These are phyloP conservation scores for Peronosclerospora sorghi DNA, from an alignment of 352 stramenopile species.

Conservation along the genomic window DNA sequence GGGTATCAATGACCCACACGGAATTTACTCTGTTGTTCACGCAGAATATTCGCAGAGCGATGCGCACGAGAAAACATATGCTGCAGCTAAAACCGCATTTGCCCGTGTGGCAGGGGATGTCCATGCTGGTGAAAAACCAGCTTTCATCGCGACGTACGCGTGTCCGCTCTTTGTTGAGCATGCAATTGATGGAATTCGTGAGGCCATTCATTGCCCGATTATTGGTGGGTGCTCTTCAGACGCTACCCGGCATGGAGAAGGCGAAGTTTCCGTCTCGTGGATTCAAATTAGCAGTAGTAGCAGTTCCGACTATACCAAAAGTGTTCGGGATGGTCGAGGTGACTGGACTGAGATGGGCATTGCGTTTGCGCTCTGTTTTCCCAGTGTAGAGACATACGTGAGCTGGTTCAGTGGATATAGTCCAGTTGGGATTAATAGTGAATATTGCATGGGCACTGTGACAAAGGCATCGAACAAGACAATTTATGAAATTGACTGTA, in stretches of 20 bases:
- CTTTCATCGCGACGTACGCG: conserved; percentile 72
- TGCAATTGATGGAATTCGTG: conserved; percentile 71
- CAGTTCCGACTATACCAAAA: conserved; percentile 71
- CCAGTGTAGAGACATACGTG: conserved; percentile 79
- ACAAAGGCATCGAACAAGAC: conserved; percentile 80
- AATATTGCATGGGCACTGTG: conserved; percentile 79
- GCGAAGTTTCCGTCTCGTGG: conserved; percentile 60
- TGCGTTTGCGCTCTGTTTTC: conserved; percentile 73
- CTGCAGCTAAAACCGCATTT: conserved; percentile 55
- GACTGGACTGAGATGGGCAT: conserved; percentile 76
- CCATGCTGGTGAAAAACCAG: conserved; percentile 56
- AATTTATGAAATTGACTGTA: conserved; percentile 81
- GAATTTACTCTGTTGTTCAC: conserved; percentile 73
- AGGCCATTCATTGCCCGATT: conserved; percentile 69
- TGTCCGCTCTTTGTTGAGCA: conserved; percentile 76
- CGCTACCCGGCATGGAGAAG: conserved; percentile 56
- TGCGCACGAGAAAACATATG: conserved; percentile 66
- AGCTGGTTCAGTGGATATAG: conserved; percentile 83
- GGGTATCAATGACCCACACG: conserved; percentile 77
- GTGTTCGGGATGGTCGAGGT: conserved; percentile 50
- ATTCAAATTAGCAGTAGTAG: conserved; percentile 83
- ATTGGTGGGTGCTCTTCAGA: conserved; percentile 79
- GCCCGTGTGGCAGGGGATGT: conserved; percentile 39
- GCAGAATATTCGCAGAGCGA: conserved; percentile 73
- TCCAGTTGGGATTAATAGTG: conserved; percentile 55